phyloP scores from a whole-genome alignment of 2,329 filamentous ascomycete genomes.

The Dactylellina cionopaga region DNA sequence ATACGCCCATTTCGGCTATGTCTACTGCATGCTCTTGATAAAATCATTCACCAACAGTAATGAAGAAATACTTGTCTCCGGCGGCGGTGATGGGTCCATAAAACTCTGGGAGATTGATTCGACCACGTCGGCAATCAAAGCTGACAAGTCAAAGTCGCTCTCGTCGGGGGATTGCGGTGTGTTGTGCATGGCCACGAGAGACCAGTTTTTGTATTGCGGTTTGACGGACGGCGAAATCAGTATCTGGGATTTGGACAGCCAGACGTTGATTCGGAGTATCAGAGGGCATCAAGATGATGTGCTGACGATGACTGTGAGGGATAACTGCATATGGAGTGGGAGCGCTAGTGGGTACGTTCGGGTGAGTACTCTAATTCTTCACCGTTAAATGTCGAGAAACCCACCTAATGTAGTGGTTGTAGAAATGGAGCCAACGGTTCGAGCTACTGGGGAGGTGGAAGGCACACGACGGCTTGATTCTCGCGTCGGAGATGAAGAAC shows the following conservation, averaged over 20 bases:
- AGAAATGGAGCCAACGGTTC: slow-evolving; percentile 83
- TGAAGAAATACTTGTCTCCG: slow-evolving; percentile 83
- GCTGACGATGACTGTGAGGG: slow-evolving; percentile 84
- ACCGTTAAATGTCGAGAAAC: too few relatives aligned
- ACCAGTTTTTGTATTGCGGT: slow-evolving; percentile 90
- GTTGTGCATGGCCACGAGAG: slow-evolving; percentile 84
- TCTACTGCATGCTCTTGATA: slow-evolving; percentile 93
- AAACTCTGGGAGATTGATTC: slow-evolving; percentile 78
- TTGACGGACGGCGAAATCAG: slow-evolving; percentile 88
- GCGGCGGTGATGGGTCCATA: slow-evolving; percentile 91
- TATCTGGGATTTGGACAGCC: slow-evolving; percentile 95
- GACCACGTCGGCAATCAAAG: slow-evolving; percentile 47
- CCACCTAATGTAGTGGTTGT: slow-evolving; percentile 51
- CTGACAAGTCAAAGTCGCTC: slow-evolving; percentile 60
- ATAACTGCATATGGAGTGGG: slow-evolving; percentile 85
- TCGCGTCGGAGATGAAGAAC: slow-evolving; percentile 80
- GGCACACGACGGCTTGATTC: slow-evolving; percentile 85
- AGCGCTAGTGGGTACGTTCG: slow-evolving; percentile 88
- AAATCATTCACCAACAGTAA: slow-evolving; percentile 73
- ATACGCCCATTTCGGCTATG: slow-evolving; percentile 94
- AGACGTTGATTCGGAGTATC: slow-evolving; percentile 86
- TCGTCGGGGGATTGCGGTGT: slow-evolving; percentile 73
- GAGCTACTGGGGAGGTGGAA: slow-evolving; percentile 80
- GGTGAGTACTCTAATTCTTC: too few relatives aligned
- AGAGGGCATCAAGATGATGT: slow-evolving; percentile 83